phyloP scores from a whole-genome alignment of 139 green algal species.

The Ulvella scutata region DNA sequence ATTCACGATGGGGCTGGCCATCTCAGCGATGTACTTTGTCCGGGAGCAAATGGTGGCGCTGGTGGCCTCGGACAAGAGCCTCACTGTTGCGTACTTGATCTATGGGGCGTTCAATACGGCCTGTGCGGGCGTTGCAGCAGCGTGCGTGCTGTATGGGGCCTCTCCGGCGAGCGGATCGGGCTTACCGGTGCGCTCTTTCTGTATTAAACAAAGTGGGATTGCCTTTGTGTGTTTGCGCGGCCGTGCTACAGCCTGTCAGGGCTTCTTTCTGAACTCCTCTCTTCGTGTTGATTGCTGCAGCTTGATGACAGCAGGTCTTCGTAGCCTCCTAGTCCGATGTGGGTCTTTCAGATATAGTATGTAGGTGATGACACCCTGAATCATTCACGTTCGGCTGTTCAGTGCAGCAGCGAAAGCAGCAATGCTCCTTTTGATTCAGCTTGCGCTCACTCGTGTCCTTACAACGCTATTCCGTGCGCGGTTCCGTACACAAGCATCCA shows the following conservation, averaged over 20 bases:
- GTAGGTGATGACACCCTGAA: too few species aligned
- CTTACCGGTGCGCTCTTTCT: neutral
- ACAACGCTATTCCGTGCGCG: too few species aligned
- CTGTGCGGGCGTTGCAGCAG: neutral
- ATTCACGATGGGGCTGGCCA: neutral
- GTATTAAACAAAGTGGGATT: neutral
- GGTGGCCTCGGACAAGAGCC: neutral
- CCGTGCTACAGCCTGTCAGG: too few species aligned
- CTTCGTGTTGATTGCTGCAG: neutral
- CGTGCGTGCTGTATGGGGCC: neutral
- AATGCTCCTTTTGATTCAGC: too few species aligned
- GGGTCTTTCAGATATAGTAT: too few species aligned
- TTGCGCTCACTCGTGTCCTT: too few species aligned
- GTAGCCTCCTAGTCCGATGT: too few species aligned
- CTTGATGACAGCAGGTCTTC: neutral
- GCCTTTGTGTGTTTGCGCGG: too few species aligned
- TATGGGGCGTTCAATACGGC: neutral
- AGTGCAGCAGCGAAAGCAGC: too few species aligned
- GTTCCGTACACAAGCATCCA: too few species aligned
- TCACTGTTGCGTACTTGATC: neutral
- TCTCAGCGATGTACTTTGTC: neutral
- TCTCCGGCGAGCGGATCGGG: neutral
- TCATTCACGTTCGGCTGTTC: too few species aligned
- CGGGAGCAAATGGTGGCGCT: neutral
- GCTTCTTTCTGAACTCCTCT: neutral